Evolutionary conservation across 1,284 basidiomycete genomes (phyloP), one percentile per base, ranked within the genome.

Genomic region (Microbotryomycetes sp.): DNA sequence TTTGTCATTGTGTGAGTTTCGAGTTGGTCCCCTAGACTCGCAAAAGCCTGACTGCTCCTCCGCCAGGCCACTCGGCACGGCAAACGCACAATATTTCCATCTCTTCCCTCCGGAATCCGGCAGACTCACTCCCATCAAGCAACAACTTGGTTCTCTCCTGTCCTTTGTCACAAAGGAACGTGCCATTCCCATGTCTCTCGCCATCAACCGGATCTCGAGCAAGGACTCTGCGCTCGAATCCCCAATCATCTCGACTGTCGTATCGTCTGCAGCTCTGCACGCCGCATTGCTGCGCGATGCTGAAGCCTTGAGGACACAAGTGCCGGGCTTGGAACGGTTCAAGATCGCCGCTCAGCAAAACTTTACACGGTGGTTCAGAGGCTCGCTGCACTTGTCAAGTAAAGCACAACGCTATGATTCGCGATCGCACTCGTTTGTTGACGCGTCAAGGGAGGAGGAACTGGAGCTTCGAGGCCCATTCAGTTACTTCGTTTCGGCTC

Each of bases 201-300:
- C 85, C 24, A 74, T 79, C 23, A 85, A 89, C 54, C 15, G 26
- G 52, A 58, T 35, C 45, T 49, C 29, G 11, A 11, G 11, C 18
- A 9, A 41, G 29, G 9, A 29, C 29, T 41, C 49, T 15, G 26
- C 16, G 23, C 30, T 5, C 18, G 24, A 23, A 6, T 45, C 58
- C 28, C 29, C 57, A 0, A 69, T 69, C 24, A 45, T 73, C 2
- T 75, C 78, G 0, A 76, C 78, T 58, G 75, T 81, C 29, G 78
- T 81, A 45, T 72, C 76, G 24, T 80, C 79, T 5, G 77, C 78
- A 16, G 80, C 87, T 1, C 79, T 97, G n/a, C 94, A 97, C 75
- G 91, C 93, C 0, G 81, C 83, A 30, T 89, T 97, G 63, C 80
- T 97, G 41, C 79, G 83, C 67, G 85, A 89, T 71, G 90, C 89